These are phyloP conservation scores for Eutrema salsugineum DNA, from an alignment of 441 rosid genomes.

Conservation along the genomic window DNA sequence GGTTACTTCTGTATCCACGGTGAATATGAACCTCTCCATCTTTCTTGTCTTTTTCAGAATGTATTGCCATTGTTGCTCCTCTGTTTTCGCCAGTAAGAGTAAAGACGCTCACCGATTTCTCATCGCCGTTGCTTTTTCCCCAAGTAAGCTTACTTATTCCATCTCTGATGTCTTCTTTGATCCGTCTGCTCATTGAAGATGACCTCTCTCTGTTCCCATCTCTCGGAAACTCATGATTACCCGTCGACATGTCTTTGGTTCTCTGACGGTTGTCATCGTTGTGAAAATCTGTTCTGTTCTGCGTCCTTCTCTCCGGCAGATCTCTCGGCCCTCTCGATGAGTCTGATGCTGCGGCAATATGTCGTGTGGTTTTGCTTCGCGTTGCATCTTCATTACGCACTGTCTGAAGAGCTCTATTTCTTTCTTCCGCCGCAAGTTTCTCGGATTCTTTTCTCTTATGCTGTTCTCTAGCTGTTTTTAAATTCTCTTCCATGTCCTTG, in stretches of 20 bases:
- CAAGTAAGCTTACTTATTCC: conserved; percentile 51
- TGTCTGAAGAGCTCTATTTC: conserved; percentile 10
- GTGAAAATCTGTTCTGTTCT: conserved; percentile 27
- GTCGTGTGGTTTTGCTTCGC: conserved; percentile 27
- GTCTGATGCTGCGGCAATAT: conserved; percentile 23
- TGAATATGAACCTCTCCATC: conserved; percentile 53
- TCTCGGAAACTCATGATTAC: conserved; percentile 33
- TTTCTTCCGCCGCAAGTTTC: conserved; percentile 16
- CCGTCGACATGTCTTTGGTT: background rate
- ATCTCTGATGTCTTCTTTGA: conserved; percentile 62
- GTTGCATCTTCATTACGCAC: conserved; percentile 23
- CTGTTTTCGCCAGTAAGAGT: conserved; percentile 84
- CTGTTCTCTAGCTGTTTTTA: conserved; percentile 23
- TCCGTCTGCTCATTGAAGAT: conserved; percentile 27
- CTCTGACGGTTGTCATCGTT: conserved; percentile 32
- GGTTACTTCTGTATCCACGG: conserved; percentile 58
- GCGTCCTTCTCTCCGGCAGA: conserved; percentile 21
- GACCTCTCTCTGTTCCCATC: no score
- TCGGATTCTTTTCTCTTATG: conserved; percentile 8
- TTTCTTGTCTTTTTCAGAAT: conserved; percentile 44
- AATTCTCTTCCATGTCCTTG: background rate
- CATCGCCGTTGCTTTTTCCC: conserved; percentile 38
- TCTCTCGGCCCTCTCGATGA: conserved; percentile 28
- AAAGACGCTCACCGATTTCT: conserved; percentile 41
- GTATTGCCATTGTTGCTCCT: conserved; percentile 73